These are phyloP conservation scores for Yamadazyma oceani DNA, from an alignment of 1,139 yeast genomes.

Conservation along the genomic window DNA sequence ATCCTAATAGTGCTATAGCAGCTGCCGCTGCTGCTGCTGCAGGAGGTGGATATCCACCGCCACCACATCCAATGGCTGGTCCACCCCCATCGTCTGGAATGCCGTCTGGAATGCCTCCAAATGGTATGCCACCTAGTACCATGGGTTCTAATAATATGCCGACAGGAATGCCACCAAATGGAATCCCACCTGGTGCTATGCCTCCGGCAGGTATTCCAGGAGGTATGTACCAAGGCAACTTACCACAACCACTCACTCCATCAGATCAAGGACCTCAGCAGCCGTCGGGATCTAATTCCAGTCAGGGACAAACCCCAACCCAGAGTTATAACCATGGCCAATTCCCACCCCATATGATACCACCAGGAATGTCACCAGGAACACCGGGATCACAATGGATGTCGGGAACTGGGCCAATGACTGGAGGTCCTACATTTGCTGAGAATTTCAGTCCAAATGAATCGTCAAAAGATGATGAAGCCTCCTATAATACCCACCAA, in stretches of 20 bases:
- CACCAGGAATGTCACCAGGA: slow-evolving; percentile 1
- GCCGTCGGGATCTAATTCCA: not conserved
- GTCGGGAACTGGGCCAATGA: not conserved
- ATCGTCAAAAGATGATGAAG: too few species aligned
- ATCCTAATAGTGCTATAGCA: slow-evolving; percentile 31
- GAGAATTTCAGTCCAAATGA: too few species aligned
- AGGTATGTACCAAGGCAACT: slow-evolving; percentile 1
- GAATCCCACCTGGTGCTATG: slow-evolving; percentile 7
- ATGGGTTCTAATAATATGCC: slow-evolving; percentile 4
- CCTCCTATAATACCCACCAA: too few species aligned
- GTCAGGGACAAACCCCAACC: not conserved
- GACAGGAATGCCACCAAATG: slow-evolving; percentile 14
- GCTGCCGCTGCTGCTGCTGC: slow-evolving; percentile 27
- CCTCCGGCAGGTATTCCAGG: slow-evolving; percentile 5
- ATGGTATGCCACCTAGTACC: not conserved
- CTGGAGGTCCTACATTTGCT: not conserved
- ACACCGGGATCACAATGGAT: not conserved
- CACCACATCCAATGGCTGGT: slow-evolving; percentile 8
- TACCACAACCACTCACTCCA: slow-evolving; percentile 1
- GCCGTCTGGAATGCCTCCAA: slow-evolving; percentile 7
- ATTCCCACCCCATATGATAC: not conserved
- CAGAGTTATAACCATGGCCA: not conserved
- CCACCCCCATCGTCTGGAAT: slow-evolving; percentile 13
- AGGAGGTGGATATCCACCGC: slow-evolving; percentile 22
- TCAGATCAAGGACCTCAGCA: slow-evolving; percentile 3